These are phyloP conservation scores for Heterobasidion annosum DNA, from an alignment of 1,284 basidiomycete genomes.

Conservation along the genomic window DNA sequence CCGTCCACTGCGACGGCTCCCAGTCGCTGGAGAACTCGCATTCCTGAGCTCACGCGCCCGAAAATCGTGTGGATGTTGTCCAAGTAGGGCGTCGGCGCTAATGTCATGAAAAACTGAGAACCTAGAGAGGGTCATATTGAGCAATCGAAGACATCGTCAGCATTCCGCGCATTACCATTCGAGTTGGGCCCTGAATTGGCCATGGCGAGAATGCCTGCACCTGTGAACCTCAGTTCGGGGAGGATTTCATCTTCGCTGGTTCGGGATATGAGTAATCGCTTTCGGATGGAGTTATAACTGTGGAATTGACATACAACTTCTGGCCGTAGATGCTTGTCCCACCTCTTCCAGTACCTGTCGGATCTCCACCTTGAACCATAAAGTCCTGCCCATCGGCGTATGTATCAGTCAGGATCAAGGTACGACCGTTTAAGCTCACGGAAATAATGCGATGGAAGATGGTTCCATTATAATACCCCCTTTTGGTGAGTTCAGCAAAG, in stretches of 20 bases:
- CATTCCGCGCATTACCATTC: constrained; percentile 51
- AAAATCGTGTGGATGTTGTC: constrained; percentile 95
- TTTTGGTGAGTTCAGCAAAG: constrained; percentile 79
- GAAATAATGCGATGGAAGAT: constrained; percentile 86
- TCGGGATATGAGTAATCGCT: not conserved
- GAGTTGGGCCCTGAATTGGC: constrained; percentile 93
- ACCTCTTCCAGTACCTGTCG: constrained; percentile 90
- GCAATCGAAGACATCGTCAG: not conserved
- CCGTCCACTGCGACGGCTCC: constrained; percentile 73
- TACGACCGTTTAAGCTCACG: constrained; percentile 31
- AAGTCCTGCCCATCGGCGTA: constrained; percentile 54
- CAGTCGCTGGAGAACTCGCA: constrained; percentile 78
- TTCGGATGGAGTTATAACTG: not conserved
- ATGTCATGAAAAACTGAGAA: constrained; percentile 91
- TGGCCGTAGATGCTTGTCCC: constrained; percentile 92
- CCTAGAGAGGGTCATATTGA: constrained; percentile 34
- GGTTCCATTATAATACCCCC: constrained; percentile 81
- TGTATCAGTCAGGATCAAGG: not conserved
- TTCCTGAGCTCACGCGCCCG: constrained; percentile 79
- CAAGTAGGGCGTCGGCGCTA: constrained; percentile 85
- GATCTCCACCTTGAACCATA: constrained; percentile 94
- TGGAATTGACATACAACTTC: constrained; percentile 52
- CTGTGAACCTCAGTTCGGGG: constrained; percentile 85
- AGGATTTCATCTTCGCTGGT: constrained; percentile 77
- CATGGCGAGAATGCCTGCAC: constrained; percentile 96